Percentiles rank a stretch among this genome's conserved stretches.
These are phyloP conservation scores for Fusarium brevicatenulatum DNA, from an alignment of 2,329 filamentous ascomycete genomes.

Conservation along the genomic window DNA sequence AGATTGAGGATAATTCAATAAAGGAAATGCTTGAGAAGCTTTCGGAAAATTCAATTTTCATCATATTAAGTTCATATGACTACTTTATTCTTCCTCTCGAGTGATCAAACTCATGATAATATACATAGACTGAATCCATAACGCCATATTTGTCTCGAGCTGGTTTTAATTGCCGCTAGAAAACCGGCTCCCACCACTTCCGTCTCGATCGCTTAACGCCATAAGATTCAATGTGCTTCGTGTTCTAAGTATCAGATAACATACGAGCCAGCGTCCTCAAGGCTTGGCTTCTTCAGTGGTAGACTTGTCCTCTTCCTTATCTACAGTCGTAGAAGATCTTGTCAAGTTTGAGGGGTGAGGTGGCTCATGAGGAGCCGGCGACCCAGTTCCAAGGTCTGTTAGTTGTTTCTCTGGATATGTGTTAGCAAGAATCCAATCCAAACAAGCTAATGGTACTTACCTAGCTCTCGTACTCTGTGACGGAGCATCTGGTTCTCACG, in stretches of 20 bases:
- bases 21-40: not conserved
- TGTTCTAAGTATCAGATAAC: not conserved
- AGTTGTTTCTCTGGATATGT: slow-evolving; percentile 61
- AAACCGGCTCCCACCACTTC: not conserved
- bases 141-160: slow-evolving; percentile 21
- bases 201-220: slow-evolving; percentile 26
- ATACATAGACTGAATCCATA: not conserved
- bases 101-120: not conserved
- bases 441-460: slow-evolving; percentile 49
- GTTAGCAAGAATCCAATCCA: slow-evolving; percentile 1
- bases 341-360: slow-evolving; percentile 60
- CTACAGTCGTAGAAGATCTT: slow-evolving; percentile 57
- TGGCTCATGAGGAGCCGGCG: slow-evolving; percentile 54
- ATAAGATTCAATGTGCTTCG: slow-evolving; percentile 1
- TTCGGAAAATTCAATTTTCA: not conserved
- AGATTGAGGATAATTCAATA: not conserved
- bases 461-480: slow-evolving; percentile 77
- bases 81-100: not conserved
- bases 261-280: slow-evolving; percentile 3
- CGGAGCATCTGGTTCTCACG: slow-evolving; percentile 87
- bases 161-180: not conserved
- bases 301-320: slow-evolving; percentile 48
- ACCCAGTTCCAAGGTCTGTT: slow-evolving; percentile 52
- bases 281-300: slow-evolving; percentile 18
- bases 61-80: not conserved